phyloP scores from a whole-genome alignment of 306 rosid genomes.

The Gillenia trifoliata region DNA sequence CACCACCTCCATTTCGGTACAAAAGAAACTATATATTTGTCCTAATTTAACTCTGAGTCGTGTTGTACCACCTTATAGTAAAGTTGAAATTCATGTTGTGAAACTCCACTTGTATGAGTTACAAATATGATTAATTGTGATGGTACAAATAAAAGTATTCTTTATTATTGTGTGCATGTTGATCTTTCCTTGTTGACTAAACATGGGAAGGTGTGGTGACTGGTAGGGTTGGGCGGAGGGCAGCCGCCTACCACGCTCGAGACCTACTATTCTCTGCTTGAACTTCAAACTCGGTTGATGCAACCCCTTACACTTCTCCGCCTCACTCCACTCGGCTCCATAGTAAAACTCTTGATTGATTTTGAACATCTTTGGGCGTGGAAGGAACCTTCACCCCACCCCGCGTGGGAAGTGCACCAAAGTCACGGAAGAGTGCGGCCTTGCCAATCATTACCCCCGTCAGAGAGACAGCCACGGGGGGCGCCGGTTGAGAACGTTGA shows the following conservation, averaged over 20 bases:
- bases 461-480: too few species aligned
- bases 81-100: too few species aligned
- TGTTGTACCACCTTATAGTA: too few species aligned
- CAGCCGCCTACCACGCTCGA: slow-evolving; percentile 74
- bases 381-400: too few species aligned
- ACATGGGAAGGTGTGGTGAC: slow-evolving; percentile 55
- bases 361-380: slow-evolving; percentile 54
- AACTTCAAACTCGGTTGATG: slow-evolving; percentile 69
- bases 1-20: too few species aligned
- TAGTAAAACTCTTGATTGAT: slow-evolving; percentile 67
- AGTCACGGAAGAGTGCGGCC: slow-evolving; percentile 73
- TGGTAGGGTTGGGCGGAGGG: slow-evolving; percentile 67
- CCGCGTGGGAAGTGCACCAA: slow-evolving; percentile 84
- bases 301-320: slow-evolving; percentile 55
- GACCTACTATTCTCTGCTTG: slow-evolving; percentile 82
- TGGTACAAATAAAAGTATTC: too few species aligned
- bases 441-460: slow-evolving; percentile 86
- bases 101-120: too few species aligned
- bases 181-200: slow-evolving; percentile 2
- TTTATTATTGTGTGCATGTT: neutral
- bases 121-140: neutral
- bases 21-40: too few species aligned
- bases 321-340: slow-evolving; percentile 71
- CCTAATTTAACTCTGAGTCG: too few species aligned
- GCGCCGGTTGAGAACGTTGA: slow-evolving; percentile 46